phyloP scores from a whole-genome alignment of 306 rosid species.

The Vigna radiata region DNA sequence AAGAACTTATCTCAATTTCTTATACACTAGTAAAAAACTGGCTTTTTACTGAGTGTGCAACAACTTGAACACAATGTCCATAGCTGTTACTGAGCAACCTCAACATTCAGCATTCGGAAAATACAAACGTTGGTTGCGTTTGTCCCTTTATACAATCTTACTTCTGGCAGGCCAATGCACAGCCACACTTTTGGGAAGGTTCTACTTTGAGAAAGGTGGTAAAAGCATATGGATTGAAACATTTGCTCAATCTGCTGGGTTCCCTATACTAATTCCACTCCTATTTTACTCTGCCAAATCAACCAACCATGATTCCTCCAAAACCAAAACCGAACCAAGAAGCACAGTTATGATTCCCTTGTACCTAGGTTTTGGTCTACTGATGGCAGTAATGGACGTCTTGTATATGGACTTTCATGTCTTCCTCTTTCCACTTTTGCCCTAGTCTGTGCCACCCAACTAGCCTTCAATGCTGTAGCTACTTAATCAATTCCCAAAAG shows the following conservation, averaged over 20 bases:
- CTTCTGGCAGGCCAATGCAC: constrained; percentile 57
- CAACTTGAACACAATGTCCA: not conserved
- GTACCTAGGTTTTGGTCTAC: constrained; percentile 50
- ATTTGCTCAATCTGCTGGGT: constrained; percentile 66
- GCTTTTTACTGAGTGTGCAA: no score
- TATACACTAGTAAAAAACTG: no score
- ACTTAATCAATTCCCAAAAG: constrained; percentile 60
- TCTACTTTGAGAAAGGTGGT: constrained; percentile 68
- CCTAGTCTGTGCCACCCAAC: constrained; percentile 58
- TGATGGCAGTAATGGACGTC: constrained; percentile 42
- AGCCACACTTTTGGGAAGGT: constrained; percentile 59
- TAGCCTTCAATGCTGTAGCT: constrained; percentile 57
- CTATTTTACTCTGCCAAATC: constrained; percentile 37
- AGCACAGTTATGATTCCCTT: constrained; percentile 26
- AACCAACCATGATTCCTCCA: not conserved
- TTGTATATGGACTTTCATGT: constrained; percentile 65
- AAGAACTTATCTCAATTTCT: not conserved
- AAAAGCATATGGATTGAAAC: constrained; percentile 72
- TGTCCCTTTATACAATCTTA: constrained; percentile 49
- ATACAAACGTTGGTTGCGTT: constrained; percentile 60
- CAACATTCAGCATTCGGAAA: constrained; percentile 22
- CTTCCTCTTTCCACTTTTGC: constrained; percentile 67
- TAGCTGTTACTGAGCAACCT: constrained; percentile 5
- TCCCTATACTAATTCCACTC: constrained; percentile 60
- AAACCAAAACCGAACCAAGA: not conserved